Evolutionary conservation across 106 monocot genomes (phyloP).

Genomic region (Allium fistulosum): DNA sequence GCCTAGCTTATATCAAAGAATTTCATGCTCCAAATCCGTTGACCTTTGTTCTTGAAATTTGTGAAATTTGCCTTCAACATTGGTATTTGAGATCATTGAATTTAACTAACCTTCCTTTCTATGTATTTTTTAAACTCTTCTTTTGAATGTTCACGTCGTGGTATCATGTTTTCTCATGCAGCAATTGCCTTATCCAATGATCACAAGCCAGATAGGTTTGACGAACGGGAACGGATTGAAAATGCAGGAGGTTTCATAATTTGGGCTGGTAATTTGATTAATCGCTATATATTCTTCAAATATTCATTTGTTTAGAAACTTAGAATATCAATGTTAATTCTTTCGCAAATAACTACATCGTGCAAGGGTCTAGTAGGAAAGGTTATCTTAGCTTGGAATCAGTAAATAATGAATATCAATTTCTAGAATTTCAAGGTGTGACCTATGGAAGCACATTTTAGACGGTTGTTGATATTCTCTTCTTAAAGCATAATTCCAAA

Average conservation of each 20-base stretch:
- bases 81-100: no score
- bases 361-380: not conserved
- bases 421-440: not conserved
- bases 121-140: not conserved
- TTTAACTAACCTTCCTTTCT: no score
- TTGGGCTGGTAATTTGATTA: constrained; percentile 46
- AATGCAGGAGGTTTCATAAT: constrained; percentile 59
- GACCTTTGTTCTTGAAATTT: no score
- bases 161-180: constrained; percentile 13
- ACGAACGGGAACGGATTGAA: constrained; percentile 60
- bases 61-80: no score
- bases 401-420: not conserved
- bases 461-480: not conserved
- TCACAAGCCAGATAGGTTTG: constrained; percentile 71
- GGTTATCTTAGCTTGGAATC: not conserved
- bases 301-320: not conserved
- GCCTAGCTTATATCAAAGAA: not conserved
- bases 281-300: not conserved
- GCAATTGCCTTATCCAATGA: constrained; percentile 61
- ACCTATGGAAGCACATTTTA: no score
- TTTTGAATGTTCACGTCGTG: not conserved
- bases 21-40: no score
- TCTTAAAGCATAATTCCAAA: not conserved
- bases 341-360: not conserved
- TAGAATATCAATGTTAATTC: not conserved